A percentile compares a stretch with the other conserved stretches of the same genome.
Evolutionary conservation across 106 monocot species (phyloP).

Genomic region (Phalaenopsis aphrodite): DNA sequence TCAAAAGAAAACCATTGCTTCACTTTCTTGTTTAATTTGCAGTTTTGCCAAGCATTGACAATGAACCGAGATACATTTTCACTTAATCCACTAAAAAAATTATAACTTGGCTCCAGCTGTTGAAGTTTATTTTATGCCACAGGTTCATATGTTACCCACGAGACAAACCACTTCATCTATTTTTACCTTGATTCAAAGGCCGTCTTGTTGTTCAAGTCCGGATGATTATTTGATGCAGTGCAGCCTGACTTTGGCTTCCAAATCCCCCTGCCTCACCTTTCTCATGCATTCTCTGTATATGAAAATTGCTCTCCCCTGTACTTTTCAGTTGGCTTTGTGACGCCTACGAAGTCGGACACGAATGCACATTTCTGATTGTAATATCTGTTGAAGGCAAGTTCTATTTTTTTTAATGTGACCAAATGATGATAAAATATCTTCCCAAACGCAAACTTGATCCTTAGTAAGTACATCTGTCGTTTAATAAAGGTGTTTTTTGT

Average conservation of each 20-base stretch:
- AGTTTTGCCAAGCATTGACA: background rate
- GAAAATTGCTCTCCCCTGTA: background rate
- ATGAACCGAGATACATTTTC: too few relatives aligned
- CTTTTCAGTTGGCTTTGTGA: background rate
- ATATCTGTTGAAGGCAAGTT: background rate
- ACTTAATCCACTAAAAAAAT: background rate
- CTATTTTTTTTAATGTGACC: background rate
- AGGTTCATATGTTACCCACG: slow-evolving; percentile 66
- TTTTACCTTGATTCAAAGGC: slow-evolving; percentile 64
- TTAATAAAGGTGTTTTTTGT: too few relatives aligned
- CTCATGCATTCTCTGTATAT: slow-evolving; percentile 8
- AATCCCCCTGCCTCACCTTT: background rate
- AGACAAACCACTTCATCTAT: slow-evolving; percentile 64
- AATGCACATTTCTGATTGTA: background rate
- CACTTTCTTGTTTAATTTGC: too few relatives aligned
- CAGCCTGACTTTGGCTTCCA: background rate
- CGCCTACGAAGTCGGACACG: background rate
- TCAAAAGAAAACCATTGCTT: too few relatives aligned
- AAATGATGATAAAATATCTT: background rate
- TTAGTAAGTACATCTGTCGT: too few relatives aligned
- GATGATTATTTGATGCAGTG: slow-evolving; percentile 25
- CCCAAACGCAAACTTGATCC: background rate
- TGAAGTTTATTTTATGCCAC: background rate
- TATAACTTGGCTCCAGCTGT: background rate
- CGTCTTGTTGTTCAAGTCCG: slow-evolving; percentile 61